Conservation (phyloP, 257 asterid species). For the Solanum clarkiae region DNA sequence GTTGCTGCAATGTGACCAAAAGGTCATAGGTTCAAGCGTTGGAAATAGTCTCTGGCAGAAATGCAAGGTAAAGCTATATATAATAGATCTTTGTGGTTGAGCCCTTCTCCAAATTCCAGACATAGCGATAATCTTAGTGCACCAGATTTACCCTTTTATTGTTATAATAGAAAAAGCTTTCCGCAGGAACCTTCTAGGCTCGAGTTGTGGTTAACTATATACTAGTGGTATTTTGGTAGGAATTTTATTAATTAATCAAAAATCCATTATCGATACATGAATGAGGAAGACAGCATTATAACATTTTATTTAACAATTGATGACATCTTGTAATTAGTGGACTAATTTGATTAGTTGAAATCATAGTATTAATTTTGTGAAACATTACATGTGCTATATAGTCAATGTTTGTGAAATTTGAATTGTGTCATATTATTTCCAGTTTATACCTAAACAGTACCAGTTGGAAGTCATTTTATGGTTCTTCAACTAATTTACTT, state of each 20-base stretch:
- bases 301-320: background rate
- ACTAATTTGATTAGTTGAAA: background rate
- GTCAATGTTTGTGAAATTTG: background rate
- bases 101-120: fast-evolving
- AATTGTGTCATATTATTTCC: background rate
- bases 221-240: background rate
- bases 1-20: too few relatives aligned
- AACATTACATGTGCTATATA: background rate
- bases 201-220: too few relatives aligned
- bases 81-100: too few relatives aligned
- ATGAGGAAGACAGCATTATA: background rate
- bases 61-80: too few relatives aligned
- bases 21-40: too few relatives aligned
- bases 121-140: too few relatives aligned
- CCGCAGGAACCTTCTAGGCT: background rate
- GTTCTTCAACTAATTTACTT: background rate
- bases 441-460: background rate
- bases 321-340: background rate
- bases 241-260: background rate
- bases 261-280: background rate
- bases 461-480: background rate
- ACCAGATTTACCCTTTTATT: too few relatives aligned
- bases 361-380: background rate
- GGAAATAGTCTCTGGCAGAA: too few relatives aligned
- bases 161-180: background rate